Evolutionary conservation across 306 rosid species (phyloP).

Genomic region (Calophaca sinica): DNA sequence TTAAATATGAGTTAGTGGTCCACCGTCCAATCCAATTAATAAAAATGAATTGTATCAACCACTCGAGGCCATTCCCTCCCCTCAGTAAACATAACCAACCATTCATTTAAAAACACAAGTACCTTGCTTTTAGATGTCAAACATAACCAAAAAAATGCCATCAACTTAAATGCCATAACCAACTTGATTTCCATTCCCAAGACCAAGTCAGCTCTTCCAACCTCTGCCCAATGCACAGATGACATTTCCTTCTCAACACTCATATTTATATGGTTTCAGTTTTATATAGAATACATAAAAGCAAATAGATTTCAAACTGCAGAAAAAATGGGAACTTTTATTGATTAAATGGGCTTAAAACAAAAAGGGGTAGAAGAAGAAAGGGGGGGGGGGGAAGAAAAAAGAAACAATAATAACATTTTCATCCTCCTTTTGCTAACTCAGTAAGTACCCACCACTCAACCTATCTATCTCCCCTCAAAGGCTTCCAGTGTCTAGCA

Average conservation of each 20-base stretch:
- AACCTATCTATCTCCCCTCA: constrained; percentile 63
- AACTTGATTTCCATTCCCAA: constrained; percentile 43
- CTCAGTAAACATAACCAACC: constrained; percentile 45
- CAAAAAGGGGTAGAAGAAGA: constrained; percentile 20
- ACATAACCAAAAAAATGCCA: constrained; percentile 40
- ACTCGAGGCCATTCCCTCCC: constrained; percentile 42
- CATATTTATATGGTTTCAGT: not conserved
- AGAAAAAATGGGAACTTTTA: constrained; percentile 56
- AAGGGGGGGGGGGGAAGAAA: not conserved
- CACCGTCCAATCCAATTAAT: constrained; percentile 23
- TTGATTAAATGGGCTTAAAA: constrained; percentile 60
- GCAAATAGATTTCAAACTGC: not conserved
- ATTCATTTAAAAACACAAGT: constrained; percentile 49
- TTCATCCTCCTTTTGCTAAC: constrained; percentile 65
- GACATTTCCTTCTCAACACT: constrained; percentile 42
- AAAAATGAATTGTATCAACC: constrained; percentile 57
- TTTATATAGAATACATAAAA: constrained; percentile 14
- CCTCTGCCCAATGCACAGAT: constrained; percentile 47
- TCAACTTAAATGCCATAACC: constrained; percentile 51
- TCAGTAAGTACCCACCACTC: constrained; percentile 64
- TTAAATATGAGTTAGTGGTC: constrained; percentile 45
- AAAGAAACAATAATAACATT: constrained; percentile 52
- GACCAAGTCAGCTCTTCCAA: constrained; percentile 44
- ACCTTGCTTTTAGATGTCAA: constrained; percentile 49
- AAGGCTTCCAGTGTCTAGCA: constrained; percentile 58